These are phyloP conservation scores for Phytophthora europaea DNA, from an alignment of 352 stramenopile species.

Conservation along the genomic window DNA sequence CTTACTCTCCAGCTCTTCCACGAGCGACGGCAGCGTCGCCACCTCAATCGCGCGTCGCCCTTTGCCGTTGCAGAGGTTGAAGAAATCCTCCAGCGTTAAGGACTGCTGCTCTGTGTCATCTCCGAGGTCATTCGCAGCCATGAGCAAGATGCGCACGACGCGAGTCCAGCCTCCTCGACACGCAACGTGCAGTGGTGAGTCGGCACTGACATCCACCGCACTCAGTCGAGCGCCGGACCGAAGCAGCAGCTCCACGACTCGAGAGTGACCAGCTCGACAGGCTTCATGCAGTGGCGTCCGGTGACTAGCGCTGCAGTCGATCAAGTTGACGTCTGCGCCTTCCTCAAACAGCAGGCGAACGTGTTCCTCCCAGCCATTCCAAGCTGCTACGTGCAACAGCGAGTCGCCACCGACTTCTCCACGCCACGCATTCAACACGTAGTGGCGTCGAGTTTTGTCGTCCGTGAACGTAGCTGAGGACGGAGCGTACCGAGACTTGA, in stretches of 20 bases:
- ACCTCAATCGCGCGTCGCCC: conserved; percentile 56
- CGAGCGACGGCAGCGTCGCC: conserved; percentile 47
- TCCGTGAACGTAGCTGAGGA: conserved; percentile 6
- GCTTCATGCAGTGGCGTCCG: conserved; percentile 70
- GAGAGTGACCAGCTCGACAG: conserved; percentile 51
- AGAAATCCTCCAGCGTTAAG: conserved; percentile 39
- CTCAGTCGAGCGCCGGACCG: conserved; percentile 48
- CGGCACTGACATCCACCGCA: conserved; percentile 51
- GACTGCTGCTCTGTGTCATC: conserved; percentile 8
- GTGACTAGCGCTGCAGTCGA: conserved; percentile 56
- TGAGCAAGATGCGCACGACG: conserved; percentile 58
- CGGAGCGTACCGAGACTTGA: conserved; percentile 24
- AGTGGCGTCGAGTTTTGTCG: conserved; percentile 23
- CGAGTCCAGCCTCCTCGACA: conserved; percentile 52
- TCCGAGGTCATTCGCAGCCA: conserved; percentile 30
- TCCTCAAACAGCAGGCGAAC: conserved; percentile 40
- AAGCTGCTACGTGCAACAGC: conserved; percentile 63
- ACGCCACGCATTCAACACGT: conserved; percentile 32
- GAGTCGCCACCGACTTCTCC: conserved; percentile 52
- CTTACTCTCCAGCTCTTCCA: conserved; percentile 32
- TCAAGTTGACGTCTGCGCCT: conserved; percentile 51
- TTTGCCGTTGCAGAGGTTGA: conserved; percentile 63
- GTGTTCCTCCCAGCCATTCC: conserved; percentile 48
- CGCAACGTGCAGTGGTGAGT: conserved; percentile 66
- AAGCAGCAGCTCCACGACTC: conserved; percentile 51